Percentiles rank a stretch among this genome's conserved stretches.
Evolutionary conservation across 2,329 filamentous ascomycete species (phyloP).

Genomic region (Exophiala dermatitidis): DNA sequence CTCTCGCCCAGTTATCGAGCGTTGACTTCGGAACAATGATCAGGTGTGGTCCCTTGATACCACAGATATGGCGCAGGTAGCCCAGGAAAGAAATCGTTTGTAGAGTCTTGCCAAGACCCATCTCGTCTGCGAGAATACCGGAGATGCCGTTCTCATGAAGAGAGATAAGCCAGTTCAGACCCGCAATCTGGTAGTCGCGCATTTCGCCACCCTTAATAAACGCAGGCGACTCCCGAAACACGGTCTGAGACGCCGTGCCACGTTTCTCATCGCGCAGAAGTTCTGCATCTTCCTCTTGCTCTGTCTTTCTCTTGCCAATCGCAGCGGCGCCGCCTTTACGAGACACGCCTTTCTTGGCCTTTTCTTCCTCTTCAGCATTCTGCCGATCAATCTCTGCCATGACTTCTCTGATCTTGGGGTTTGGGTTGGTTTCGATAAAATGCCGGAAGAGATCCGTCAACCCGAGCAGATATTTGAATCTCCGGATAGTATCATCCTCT

Average conservation of each 20-base stretch:
- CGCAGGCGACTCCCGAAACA: conserved; percentile 89
- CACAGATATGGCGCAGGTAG: conserved; percentile 84
- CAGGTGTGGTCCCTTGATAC: conserved; percentile 83
- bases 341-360: conserved; percentile 63
- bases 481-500: conserved; percentile 89
- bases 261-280: conserved; percentile 76
- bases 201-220: conserved; percentile 79
- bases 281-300: conserved; percentile 96
- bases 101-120: conserved; percentile 95
- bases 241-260: conserved; percentile 74
- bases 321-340: conserved; percentile 74
- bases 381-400: conserved; percentile 92
- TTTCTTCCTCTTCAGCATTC: conserved; percentile 65
- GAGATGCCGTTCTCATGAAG: conserved; percentile 98
- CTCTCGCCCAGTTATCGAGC: conserved; percentile 95
- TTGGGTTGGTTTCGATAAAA: conserved; percentile 96
- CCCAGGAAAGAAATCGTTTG: conserved; percentile 97
- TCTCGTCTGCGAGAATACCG: conserved; percentile 94
- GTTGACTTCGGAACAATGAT: conserved; percentile 94
- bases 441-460: conserved; percentile 96
- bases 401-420: conserved; percentile 88
- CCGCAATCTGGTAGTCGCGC: conserved; percentile 93
- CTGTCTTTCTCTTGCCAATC: conserved; percentile 76
- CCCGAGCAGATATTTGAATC: conserved; percentile 90
- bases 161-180: conserved; percentile 95